These are phyloP conservation scores for Chrysochromulina parva DNA, from an alignment of 78 protist species.

Conservation along the genomic window DNA sequence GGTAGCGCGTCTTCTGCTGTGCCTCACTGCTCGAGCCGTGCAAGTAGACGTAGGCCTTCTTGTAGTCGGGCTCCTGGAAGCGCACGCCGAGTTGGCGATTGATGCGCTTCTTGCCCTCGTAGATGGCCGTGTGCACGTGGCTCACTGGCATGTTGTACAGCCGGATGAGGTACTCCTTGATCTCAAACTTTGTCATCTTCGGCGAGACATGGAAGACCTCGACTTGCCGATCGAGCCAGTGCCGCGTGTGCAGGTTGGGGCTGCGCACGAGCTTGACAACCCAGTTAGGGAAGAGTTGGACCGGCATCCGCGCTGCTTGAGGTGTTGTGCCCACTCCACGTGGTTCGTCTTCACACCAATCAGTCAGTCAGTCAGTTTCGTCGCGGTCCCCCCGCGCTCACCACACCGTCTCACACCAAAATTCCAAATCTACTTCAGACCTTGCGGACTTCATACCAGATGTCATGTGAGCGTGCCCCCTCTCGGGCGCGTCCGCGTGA, in stretches of 20 bases:
- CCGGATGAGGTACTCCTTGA: neutral
- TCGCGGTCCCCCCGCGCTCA: no score
- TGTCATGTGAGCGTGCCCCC: no score
- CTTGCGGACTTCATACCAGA: no score
- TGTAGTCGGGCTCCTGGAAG: neutral
- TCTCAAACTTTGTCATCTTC: neutral
- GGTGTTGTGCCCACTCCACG: no score
- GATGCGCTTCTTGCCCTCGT: neutral
- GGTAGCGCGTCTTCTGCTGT: neutral
- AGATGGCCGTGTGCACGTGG: neutral
- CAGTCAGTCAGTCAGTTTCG: no score
- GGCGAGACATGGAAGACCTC: neutral
- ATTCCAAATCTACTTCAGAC: no score
- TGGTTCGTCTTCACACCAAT: no score
- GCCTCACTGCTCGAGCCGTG: no score
- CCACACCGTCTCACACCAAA: no score
- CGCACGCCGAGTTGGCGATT: no score
- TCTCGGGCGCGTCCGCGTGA: no score
- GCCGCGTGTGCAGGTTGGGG: neutral
- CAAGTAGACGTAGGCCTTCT: neutral
- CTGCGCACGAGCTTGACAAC: neutral
- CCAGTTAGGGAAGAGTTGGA: neutral
- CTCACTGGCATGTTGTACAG: neutral
- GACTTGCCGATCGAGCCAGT: neutral
- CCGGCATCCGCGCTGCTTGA: neutral